Evolutionary conservation across 352 stramenopile genomes (phyloP).

Genomic region (Discostella stelligera): DNA sequence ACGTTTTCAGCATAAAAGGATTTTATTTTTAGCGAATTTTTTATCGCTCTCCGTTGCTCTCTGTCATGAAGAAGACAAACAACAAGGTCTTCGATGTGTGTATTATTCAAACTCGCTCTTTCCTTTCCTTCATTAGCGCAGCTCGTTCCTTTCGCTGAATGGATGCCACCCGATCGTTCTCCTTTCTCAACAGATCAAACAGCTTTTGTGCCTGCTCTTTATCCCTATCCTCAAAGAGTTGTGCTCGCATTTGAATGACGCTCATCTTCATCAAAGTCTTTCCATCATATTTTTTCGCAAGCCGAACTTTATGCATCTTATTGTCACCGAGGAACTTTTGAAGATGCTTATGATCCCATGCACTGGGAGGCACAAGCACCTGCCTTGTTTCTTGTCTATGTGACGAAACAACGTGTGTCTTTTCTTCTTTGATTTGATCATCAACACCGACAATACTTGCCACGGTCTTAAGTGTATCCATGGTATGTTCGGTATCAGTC

Average conservation of each 20-base stretch:
- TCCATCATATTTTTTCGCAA: constrained; percentile 40
- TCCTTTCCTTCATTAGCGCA: constrained; percentile 28
- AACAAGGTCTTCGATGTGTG: no score
- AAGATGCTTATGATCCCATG: constrained; percentile 37
- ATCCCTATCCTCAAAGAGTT: constrained; percentile 35
- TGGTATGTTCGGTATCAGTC: constrained; percentile 66
- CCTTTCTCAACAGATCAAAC: constrained; percentile 46
- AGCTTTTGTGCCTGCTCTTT: constrained; percentile 31
- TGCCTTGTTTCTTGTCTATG: constrained; percentile 12
- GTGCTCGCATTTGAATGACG: constrained; percentile 36
- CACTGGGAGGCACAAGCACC: constrained; percentile 19
- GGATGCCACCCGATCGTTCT: constrained; percentile 43
- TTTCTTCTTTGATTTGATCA: constrained; percentile 44
- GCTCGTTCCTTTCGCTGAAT: constrained; percentile 29
- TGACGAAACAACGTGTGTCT: constrained; percentile 27
- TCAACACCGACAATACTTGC: constrained; percentile 46
- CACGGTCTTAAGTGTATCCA: constrained; percentile 60
- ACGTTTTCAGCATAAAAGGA: no score
- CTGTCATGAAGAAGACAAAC: no score
- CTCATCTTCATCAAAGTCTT: constrained; percentile 52
- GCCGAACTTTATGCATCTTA: constrained; percentile 36
- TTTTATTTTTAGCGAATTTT: no score
- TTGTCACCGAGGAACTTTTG: constrained; percentile 42
- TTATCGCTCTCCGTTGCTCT: neutral
- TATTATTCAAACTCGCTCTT: constrained; percentile 15